These are phyloP conservation scores for Acorus calamus DNA, from an alignment of 106 monocot species.

Conservation along the genomic window DNA sequence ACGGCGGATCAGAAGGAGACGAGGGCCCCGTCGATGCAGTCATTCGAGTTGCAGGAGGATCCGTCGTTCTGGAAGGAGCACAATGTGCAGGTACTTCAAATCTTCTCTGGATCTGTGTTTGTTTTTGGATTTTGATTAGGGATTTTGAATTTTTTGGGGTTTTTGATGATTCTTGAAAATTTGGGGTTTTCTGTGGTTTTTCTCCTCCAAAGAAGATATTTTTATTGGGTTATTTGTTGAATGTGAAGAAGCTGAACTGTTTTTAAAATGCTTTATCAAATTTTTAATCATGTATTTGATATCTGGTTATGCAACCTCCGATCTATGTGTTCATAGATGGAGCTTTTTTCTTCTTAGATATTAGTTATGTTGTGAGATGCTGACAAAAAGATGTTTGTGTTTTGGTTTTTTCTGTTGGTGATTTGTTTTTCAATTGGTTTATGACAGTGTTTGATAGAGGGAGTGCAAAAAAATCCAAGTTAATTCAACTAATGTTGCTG, in stretches of 20 bases:
- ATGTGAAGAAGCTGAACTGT: too few relatives aligned
- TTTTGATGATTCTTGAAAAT: background rate
- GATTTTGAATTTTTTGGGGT: background rate
- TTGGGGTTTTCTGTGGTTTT: too few relatives aligned
- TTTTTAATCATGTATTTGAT: too few relatives aligned
- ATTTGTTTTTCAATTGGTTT: background rate
- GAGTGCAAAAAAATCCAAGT: too few relatives aligned
- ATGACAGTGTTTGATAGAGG: background rate
- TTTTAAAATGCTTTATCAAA: too few relatives aligned
- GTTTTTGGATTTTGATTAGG: background rate
- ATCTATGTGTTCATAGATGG: too few relatives aligned
- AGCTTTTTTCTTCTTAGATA: too few relatives aligned
- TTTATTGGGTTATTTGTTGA: too few relatives aligned
- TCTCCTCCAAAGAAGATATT: too few relatives aligned
- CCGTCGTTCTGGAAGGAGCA: conserved; percentile 92
- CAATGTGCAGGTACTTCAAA: conserved; percentile 58
- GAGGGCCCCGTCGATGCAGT: background rate
- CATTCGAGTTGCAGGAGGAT: conserved; percentile 67
- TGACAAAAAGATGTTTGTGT: too few relatives aligned
- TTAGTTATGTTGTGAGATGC: too few relatives aligned
- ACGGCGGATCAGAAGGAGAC: conserved; percentile 3
- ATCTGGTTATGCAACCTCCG: too few relatives aligned
- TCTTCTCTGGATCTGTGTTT: background rate
- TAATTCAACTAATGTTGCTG: background rate
- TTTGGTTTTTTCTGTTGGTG: background rate